These are phyloP conservation scores for Aspergillus heteromorphus DNA, from an alignment of 495 filamentous ascomycete genomes.

Conservation along the genomic window DNA sequence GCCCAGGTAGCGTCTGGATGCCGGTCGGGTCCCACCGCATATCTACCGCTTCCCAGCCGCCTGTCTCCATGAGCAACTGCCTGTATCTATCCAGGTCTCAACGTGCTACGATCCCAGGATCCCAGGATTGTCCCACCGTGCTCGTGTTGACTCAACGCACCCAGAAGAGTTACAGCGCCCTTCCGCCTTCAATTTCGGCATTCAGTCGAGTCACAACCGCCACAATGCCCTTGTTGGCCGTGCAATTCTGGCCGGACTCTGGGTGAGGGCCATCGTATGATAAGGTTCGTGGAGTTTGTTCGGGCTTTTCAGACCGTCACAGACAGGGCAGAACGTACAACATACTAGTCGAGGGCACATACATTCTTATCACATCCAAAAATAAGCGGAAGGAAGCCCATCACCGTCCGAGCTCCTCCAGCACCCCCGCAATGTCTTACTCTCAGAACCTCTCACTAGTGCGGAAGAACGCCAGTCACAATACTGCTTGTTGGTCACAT, in stretches of 20 bases:
- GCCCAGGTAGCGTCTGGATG: neutral
- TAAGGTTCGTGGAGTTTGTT: too few relatives aligned
- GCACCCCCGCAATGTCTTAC: conserved; percentile 13
- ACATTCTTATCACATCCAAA: conserved; percentile 13
- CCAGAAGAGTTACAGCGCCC: too few relatives aligned
- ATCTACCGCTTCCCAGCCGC: neutral
- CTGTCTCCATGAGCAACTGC: neutral
- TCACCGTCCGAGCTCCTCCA: conserved; percentile 19
- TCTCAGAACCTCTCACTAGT: neutral
- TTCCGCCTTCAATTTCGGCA: too few relatives aligned
- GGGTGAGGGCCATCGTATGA: too few relatives aligned
- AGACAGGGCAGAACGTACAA: too few relatives aligned
- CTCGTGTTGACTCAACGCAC: too few relatives aligned
- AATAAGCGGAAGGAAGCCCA: conserved; percentile 1
- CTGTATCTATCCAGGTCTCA: neutral
- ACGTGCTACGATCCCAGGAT: too few relatives aligned
- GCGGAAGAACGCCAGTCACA: conserved; percentile 1
- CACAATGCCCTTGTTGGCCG: too few relatives aligned
- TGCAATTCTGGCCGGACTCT: too few relatives aligned
- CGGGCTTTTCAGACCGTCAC: too few relatives aligned
- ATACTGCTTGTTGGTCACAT: conserved; percentile 14
- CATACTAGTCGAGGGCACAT: neutral
- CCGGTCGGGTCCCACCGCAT: neutral
- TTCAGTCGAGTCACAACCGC: too few relatives aligned
- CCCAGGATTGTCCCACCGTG: too few relatives aligned